These are phyloP conservation scores for Penicillium rolfsii DNA, from an alignment of 2,329 filamentous ascomycete genomes.

Conservation along the genomic window DNA sequence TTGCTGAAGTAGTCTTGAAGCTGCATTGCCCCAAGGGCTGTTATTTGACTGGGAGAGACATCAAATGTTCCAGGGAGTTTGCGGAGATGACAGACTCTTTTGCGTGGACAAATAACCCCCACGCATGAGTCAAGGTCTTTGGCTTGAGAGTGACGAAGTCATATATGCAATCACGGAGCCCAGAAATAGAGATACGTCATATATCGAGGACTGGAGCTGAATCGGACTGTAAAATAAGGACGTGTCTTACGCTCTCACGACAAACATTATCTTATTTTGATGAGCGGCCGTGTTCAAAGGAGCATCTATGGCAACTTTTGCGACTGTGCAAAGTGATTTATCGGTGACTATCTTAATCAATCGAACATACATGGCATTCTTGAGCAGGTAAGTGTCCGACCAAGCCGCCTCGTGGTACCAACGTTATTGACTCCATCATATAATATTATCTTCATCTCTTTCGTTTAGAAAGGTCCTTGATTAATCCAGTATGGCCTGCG, in stretches of 20 bases:
- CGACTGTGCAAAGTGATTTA: not conserved
- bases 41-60: not conserved
- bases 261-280: not conserved
- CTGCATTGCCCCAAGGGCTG: not conserved
- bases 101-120: not conserved
- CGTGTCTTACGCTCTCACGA: not conserved
- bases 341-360: not conserved
- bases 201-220: not conserved
- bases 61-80: not conserved
- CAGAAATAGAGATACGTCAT: not conserved
- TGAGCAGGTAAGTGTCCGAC: not conserved
- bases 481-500: not conserved
- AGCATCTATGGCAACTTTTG: not conserved
- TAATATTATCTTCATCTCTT: not conserved
- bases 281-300: not conserved
- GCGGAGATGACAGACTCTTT: not conserved
- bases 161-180: not conserved
- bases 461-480: not conserved
- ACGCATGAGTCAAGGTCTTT: not conserved
- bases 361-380: not conserved
- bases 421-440: not conserved
- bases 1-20: not conserved
- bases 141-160: not conserved
- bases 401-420: not conserved
- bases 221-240: not conserved